Conservation (phyloP, 257 asterid species). For the Orobanche coerulescens region DNA sequence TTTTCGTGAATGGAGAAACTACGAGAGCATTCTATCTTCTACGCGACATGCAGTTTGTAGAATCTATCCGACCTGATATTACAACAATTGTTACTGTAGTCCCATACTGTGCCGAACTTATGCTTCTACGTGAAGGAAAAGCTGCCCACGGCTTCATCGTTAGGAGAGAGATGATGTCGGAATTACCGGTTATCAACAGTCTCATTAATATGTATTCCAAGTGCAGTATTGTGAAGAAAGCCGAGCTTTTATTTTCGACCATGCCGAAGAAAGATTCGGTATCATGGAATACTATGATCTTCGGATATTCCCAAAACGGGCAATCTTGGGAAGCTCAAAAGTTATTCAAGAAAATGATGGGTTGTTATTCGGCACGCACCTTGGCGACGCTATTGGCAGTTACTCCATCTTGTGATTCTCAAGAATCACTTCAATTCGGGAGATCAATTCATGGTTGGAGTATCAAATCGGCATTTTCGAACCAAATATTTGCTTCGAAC, state of each 20-base stretch:
- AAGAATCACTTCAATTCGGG: constrained; percentile 38
- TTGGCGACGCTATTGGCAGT: constrained; percentile 54
- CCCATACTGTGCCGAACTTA: constrained; percentile 43
- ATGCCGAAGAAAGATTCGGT: constrained; percentile 48
- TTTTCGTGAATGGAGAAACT: constrained; percentile 30
- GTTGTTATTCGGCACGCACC: constrained; percentile 26
- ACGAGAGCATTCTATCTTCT: constrained; percentile 35
- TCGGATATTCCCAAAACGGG: constrained; percentile 51
- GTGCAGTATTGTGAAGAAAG: constrained; percentile 30
- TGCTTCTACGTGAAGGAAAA: constrained; percentile 45
- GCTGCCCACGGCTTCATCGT: constrained; percentile 48
- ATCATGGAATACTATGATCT: constrained; percentile 66
- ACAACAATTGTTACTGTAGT: constrained; percentile 42
- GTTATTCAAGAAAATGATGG: constrained; percentile 42
- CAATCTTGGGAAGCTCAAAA: constrained; percentile 36
- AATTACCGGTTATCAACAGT: constrained; percentile 38
- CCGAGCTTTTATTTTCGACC: constrained; percentile 35
- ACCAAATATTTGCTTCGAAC: constrained; percentile 35
- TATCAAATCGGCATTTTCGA: constrained; percentile 44
- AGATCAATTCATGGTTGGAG: constrained; percentile 53
- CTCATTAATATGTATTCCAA: constrained; percentile 55
- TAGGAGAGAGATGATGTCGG: constrained; percentile 42
- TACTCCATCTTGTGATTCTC: constrained; percentile 51
- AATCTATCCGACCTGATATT: constrained; percentile 36
- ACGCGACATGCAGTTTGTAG: constrained; percentile 45